Percentiles rank a stretch among this genome's conserved stretches.
phyloP scores from a whole-genome alignment of 176 grass and related monocot species.

The Lolium multiflorum region DNA sequence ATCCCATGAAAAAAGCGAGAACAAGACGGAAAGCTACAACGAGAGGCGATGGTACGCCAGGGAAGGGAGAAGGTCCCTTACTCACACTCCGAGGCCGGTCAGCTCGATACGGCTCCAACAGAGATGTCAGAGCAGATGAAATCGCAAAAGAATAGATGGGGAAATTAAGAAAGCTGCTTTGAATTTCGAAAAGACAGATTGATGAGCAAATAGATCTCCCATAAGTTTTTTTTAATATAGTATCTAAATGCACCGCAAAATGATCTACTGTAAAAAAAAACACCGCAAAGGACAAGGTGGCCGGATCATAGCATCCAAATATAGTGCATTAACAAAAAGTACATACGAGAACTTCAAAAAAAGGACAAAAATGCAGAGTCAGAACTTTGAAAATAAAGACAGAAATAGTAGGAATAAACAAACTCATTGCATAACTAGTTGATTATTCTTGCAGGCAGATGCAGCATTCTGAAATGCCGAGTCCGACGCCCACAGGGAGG shows the following conservation, averaged over 20 bases:
- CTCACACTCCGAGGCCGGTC: too few relatives aligned
- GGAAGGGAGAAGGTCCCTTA: too few relatives aligned
- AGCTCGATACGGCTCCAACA: not conserved
- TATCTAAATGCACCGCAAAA: too few relatives aligned
- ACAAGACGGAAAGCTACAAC: not conserved
- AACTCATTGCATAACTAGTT: not conserved
- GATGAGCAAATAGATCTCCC: not conserved
- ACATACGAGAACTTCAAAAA: too few relatives aligned
- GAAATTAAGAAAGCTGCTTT: not conserved
- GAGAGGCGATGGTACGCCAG: not conserved
- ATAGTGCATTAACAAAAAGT: too few relatives aligned
- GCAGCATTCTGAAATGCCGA: not conserved
- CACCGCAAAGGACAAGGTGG: too few relatives aligned
- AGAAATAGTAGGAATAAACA: too few relatives aligned
- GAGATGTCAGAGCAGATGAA: not conserved
- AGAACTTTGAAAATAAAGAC: too few relatives aligned
- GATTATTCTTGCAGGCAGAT: not conserved
- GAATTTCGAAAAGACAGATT: not conserved
- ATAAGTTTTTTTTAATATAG: too few relatives aligned
- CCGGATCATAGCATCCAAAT: too few relatives aligned
- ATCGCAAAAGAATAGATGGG: not conserved
- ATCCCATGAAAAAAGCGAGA: not conserved
- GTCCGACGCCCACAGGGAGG: not conserved
- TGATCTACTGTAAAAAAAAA: too few relatives aligned
- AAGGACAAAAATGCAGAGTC: too few relatives aligned